phyloP scores from a whole-genome alignment of 148 eudicot genomes.

The Chenopodium suecicum region DNA sequence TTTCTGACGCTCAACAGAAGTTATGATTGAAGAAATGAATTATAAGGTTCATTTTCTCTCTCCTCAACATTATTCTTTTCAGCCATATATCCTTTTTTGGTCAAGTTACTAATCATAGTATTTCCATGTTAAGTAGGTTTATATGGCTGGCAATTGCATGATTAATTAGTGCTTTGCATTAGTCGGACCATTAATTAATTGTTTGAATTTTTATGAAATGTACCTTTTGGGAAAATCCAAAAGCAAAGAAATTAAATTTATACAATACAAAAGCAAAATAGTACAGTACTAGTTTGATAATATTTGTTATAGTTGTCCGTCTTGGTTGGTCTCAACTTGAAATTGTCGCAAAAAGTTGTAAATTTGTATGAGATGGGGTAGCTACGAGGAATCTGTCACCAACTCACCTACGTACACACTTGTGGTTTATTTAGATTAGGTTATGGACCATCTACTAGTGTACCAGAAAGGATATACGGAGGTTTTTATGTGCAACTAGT shows the following conservation, averaged over 20 bases:
- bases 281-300: not conserved
- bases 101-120: conserved; percentile 17
- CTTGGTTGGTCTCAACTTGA: conserved; percentile 14
- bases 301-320: conserved; percentile 2
- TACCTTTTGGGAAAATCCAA: conserved; percentile 5
- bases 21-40: conserved; percentile 18
- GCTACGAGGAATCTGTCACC: conserved; percentile 29
- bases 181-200: not conserved
- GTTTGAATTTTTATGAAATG: not conserved
- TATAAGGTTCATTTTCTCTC: conserved; percentile 9
- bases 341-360: conserved; percentile 11
- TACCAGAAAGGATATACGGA: not conserved
- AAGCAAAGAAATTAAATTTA: not conserved
- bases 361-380: not conserved
- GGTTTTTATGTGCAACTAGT: not conserved
- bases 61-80: not conserved
- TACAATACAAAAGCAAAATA: not conserved
- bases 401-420: conserved; percentile 9
- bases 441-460: conserved; percentile 6
- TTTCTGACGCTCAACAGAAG: conserved; percentile 26
- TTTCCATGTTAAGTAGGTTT: conserved; percentile 11
- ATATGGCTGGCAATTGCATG: not conserved
- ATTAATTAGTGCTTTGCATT: conserved; percentile 8
- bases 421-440: not conserved
- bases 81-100: not conserved